These are phyloP conservation scores for Trichoderma virens DNA, from an alignment of 495 filamentous ascomycete genomes.

Conservation along the genomic window DNA sequence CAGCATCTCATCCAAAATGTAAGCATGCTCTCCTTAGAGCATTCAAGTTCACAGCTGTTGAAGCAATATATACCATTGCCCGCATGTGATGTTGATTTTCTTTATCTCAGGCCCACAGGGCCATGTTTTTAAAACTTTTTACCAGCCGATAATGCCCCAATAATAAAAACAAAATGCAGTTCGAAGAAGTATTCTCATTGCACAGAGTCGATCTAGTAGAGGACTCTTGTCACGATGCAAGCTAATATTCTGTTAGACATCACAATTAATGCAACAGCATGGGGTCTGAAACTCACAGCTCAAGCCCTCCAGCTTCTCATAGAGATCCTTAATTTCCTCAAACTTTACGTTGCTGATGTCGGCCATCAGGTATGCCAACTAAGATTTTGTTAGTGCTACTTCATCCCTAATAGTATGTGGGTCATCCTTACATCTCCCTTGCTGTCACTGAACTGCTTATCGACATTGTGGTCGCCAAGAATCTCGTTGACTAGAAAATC, in stretches of 20 bases:
- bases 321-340: constrained; percentile 76
- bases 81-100: too few species aligned
- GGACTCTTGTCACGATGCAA: constrained; percentile 77
- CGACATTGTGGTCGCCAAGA: constrained; percentile 90
- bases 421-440: constrained; percentile 64
- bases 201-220: constrained; percentile 60
- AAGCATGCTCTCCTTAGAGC: too few species aligned
- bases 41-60: too few species aligned
- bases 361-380: constrained; percentile 95
- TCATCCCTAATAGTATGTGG: neutral
- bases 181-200: too few species aligned
- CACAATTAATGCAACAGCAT: neutral
- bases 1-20: too few species aligned
- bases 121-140: too few species aligned
- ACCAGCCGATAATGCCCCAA: too few species aligned
- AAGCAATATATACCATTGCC: too few species aligned
- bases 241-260: constrained; percentile 35
- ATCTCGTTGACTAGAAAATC: constrained; percentile 73
- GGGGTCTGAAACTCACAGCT: constrained; percentile 51
- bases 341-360: constrained; percentile 83
- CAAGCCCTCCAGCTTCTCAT: constrained; percentile 70
- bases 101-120: too few species aligned
- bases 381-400: constrained; percentile 14
- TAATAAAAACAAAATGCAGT: too few species aligned
- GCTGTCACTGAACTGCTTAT: constrained; percentile 95